These are phyloP conservation scores for Xylaria sp. DNA, from an alignment of 2,329 filamentous ascomycete genomes.

Conservation along the genomic window DNA sequence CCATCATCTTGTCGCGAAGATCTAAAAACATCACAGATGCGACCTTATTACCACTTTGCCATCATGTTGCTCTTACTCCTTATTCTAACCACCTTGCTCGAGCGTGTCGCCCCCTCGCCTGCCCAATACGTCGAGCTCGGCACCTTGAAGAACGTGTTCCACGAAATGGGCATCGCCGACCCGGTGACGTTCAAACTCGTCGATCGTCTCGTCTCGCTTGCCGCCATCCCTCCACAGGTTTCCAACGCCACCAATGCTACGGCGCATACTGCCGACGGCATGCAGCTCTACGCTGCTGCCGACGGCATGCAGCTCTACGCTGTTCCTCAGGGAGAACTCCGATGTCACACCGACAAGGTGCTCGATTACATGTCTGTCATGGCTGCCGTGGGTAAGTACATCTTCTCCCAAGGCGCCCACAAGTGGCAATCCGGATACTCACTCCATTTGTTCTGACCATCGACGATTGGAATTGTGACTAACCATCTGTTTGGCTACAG, in stretches of 20 bases:
- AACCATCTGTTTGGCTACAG: neutral
- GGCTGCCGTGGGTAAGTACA: neutral
- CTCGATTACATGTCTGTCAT: slow-evolving; percentile 8
- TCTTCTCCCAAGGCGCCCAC: neutral
- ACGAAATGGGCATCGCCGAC: slow-evolving; percentile 7
- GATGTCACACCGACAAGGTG: neutral
- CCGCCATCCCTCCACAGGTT: neutral
- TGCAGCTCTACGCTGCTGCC: neutral
- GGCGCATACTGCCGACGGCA: neutral
- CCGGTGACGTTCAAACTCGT: slow-evolving; percentile 1
- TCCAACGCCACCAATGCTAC: neutral
- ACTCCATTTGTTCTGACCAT: neutral
- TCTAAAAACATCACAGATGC: no score
- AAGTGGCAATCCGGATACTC: no score
- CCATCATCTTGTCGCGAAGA: no score
- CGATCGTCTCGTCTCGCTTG: slow-evolving; percentile 1
- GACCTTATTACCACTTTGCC: no score
- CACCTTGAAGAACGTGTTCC: neutral
- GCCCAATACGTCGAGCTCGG: neutral
- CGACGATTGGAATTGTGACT: neutral
- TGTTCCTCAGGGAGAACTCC: neutral
- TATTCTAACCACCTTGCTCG: neutral
- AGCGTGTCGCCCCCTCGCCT: neutral
- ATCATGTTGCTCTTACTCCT: neutral
- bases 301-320: neutral